Base-by-base conservation (phyloP, 805 yeast genomes). In the Jamesozyma jinghongensis region DNA sequence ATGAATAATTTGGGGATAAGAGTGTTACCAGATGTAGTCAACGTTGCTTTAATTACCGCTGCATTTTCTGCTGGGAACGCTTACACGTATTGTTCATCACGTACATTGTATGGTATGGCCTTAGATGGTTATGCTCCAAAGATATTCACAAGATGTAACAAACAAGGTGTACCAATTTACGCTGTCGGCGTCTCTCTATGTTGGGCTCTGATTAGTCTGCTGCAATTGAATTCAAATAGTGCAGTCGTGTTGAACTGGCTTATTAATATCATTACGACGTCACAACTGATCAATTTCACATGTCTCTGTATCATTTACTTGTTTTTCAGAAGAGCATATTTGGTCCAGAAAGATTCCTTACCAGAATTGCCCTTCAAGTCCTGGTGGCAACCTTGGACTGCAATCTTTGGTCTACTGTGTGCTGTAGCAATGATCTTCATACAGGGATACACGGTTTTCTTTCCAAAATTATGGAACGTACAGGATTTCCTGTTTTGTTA, bases 51-150 rank as follows among this genome's bases (percentile, higher is more conserved):
- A 41, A 68, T 86, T 40, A 69, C 85, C 4, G 74, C 92, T 1
- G 82, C 88, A 0, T 80, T 85, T 49, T 79, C 87, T 28, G 87
- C 94, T 2, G 95, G 94, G 40, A 85, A 85, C 58, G 81, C 90
- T 1, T 81, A 78, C 57, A 74, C 83, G 28, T 84, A 75, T 54
- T 78, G 86, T 45, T 79, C 90, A 0, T 74, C 86, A 6, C 67
- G 81, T 48, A 68, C 83, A 0, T 64, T 85, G 18, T 79, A 78
- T 56, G 85, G 85, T 2, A 65, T 84, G 59, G 82, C 92, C 0
- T 61, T 74, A 25, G 76, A 74, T 51, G 87, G 90, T 0, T 73
- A 75, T 45, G 90, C 92, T 1, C 95, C 95, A 10, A 65, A 65
- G 30, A 49, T 82, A 34, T 82, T 85, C 49, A 63, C 74, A 11